A percentile compares a stretch with the other conserved stretches of the same genome.
These are phyloP conservation scores for Blumeria graminis DNA, from an alignment of 2,329 filamentous ascomycete genomes.

Conservation along the genomic window DNA sequence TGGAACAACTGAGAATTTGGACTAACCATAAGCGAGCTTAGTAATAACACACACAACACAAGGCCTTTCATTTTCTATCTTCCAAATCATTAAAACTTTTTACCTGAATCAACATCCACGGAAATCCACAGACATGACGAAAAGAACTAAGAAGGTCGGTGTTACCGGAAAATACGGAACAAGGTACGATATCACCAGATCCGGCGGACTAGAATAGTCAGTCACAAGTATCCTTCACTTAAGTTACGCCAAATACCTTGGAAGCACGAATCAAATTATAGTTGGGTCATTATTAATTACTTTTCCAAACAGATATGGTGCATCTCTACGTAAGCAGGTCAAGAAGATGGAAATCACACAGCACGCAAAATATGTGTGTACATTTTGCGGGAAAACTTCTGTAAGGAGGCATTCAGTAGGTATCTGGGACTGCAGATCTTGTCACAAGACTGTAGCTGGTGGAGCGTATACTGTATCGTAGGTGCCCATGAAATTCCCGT, in stretches of 20 bases:
- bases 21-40: too few species aligned
- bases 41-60: too few species aligned
- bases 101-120: neutral
- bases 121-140: conserved; percentile 52
- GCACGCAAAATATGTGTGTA: conserved; percentile 92
- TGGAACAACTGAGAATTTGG: too few species aligned
- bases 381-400: conserved; percentile 93
- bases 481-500: conserved; percentile 23
- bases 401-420: conserved; percentile 79
- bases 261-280: too few species aligned
- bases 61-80: too few species aligned
- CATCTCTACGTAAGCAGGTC: conserved; percentile 94
- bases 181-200: conserved; percentile 35
- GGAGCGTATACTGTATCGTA: conserved; percentile 94
- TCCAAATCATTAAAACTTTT: neutral
- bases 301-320: conserved; percentile 53
- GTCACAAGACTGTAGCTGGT: conserved; percentile 82
- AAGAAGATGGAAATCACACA: conserved; percentile 99
- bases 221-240: neutral
- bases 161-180: conserved; percentile 98
- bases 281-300: neutral
- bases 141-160: conserved; percentile 95
- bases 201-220: conserved; percentile 3
- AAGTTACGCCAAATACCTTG: neutral
- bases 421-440: conserved; percentile 92